These are phyloP conservation scores for Trichoderma asperellum DNA, from an alignment of 2,329 filamentous ascomycete species.

Conservation along the genomic window DNA sequence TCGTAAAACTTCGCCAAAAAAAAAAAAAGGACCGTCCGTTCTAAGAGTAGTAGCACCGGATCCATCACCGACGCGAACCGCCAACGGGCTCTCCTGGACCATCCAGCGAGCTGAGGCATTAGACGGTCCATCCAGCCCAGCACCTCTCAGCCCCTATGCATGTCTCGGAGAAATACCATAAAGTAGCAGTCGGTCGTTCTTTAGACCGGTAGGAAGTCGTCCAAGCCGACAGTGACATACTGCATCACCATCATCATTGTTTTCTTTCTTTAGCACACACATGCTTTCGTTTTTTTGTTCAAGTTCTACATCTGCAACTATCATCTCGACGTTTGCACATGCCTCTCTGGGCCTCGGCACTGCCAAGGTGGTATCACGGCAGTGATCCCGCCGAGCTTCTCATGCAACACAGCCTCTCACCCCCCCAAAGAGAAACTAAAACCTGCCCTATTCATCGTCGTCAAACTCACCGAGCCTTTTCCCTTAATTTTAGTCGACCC, in stretches of 20 bases:
- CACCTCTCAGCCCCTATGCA: conserved; percentile 25
- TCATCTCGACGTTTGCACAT: neutral
- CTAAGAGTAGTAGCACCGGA: neutral
- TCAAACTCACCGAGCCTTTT: neutral
- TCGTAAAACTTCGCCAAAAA: neutral
- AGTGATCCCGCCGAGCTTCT: neutral
- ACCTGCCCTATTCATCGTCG: neutral
- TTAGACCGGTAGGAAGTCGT: neutral
- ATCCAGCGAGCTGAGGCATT: neutral
- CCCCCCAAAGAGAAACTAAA: neutral
- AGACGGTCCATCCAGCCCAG: neutral
- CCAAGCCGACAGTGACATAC: neutral
- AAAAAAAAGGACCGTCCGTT: neutral
- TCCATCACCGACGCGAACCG: neutral
- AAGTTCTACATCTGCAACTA: neutral
- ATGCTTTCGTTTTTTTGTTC: neutral
- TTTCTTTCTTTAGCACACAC: neutral
- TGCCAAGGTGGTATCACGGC: neutral
- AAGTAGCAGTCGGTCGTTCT: neutral
- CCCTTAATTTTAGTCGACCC: neutral
- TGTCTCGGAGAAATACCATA: conserved; percentile 12
- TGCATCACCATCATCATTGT: neutral
- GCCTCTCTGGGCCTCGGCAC: neutral
- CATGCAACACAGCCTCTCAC: neutral
- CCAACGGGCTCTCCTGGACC: neutral